These are phyloP conservation scores for Henckelia pumila DNA, from an alignment of 257 asterid species.

Conservation along the genomic window DNA sequence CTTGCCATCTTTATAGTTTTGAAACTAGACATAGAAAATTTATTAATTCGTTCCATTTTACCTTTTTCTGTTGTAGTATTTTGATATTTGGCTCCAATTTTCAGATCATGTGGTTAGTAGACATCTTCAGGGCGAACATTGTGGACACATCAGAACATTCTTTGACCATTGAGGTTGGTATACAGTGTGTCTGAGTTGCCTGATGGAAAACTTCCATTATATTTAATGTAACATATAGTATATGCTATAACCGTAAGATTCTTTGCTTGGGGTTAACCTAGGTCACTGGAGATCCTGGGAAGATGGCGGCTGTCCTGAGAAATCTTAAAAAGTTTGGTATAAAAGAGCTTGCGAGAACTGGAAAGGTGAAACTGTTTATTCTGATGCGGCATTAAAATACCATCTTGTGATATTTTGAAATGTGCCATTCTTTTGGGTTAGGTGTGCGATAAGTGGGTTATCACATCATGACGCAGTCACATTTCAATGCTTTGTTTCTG, in stretches of 20 bases:
- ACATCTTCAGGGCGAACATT: slow-evolving; percentile 71
- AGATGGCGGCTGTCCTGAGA: slow-evolving; percentile 74
- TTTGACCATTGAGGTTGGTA: slow-evolving; percentile 69
- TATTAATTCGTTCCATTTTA: too few species aligned
- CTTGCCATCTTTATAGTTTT: too few species aligned
- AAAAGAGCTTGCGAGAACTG: slow-evolving; percentile 82
- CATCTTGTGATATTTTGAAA: slow-evolving; percentile 6
- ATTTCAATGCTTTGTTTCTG: slow-evolving; percentile 7
- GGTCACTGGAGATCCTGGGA: slow-evolving; percentile 98
- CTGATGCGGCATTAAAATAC: slow-evolving; percentile 12
- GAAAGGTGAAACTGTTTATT: slow-evolving; percentile 51
- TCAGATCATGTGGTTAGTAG: slow-evolving; percentile 79
- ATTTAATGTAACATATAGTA: neutral
- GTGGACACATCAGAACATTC: slow-evolving; percentile 79
- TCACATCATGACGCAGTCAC: neutral
- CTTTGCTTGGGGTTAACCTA: slow-evolving; percentile 32
- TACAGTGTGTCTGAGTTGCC: slow-evolving; percentile 20
- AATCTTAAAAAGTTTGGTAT: slow-evolving; percentile 78
- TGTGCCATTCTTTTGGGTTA: slow-evolving; percentile 4
- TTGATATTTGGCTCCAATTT: slow-evolving; percentile 27
- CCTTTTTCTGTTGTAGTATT: neutral
- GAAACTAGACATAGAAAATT: too few species aligned
- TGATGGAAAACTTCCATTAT: neutral
- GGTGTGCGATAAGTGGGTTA: neutral
- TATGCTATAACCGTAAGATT: slow-evolving; percentile 12